Evolutionary conservation across 169 alveolate species (phyloP).

Genomic region (Plasmodium knowlesi): DNA sequence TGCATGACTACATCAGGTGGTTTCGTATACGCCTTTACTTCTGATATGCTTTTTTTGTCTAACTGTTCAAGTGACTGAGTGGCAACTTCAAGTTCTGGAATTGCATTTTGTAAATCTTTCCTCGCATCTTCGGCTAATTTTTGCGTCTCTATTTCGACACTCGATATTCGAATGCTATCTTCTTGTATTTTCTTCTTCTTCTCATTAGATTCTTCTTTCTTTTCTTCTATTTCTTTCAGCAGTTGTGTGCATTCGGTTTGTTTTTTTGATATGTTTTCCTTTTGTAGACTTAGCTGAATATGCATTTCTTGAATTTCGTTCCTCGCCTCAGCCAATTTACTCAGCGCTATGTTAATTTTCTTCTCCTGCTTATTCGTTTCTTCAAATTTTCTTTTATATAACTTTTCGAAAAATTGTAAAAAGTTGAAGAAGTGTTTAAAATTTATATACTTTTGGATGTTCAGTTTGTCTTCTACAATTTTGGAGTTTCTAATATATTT

Average conservation of each 20-base stretch:
- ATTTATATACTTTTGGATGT: conserved; percentile 60
- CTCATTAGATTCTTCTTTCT: conserved; percentile 81
- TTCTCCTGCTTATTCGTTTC: conserved; percentile 80
- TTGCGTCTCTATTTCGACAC: conserved; percentile 94
- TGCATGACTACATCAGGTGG: conserved; percentile 94
- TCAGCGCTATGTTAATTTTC: conserved; percentile 90
- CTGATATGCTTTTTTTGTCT: conserved; percentile 95
- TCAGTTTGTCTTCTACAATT: conserved; percentile 44
- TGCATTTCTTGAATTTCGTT: conserved; percentile 89
- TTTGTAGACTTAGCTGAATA: conserved; percentile 86
- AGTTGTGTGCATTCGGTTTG: conserved; percentile 91
- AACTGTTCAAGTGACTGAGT: conserved; percentile 95
- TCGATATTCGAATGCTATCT: conserved; percentile 91
- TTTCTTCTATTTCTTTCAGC: conserved; percentile 88
- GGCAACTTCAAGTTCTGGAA: conserved; percentile 96
- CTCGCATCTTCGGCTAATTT: conserved; percentile 96
- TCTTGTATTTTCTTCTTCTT: conserved; percentile 88
- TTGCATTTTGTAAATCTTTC: conserved; percentile 94
- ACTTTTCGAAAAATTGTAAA: conserved; percentile 42
- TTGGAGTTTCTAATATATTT: conserved; percentile 65
- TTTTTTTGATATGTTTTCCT: conserved; percentile 89
- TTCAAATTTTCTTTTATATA: conserved; percentile 64
- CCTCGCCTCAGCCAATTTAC: conserved; percentile 90
- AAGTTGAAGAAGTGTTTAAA: conserved; percentile 67
- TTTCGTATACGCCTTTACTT: conserved; percentile 90